A percentile compares a stretch with the other conserved stretches of the same genome.
These are phyloP conservation scores for Flaveria trinervia DNA, from an alignment of 129 eudicot genomes.

Conservation along the genomic window DNA sequence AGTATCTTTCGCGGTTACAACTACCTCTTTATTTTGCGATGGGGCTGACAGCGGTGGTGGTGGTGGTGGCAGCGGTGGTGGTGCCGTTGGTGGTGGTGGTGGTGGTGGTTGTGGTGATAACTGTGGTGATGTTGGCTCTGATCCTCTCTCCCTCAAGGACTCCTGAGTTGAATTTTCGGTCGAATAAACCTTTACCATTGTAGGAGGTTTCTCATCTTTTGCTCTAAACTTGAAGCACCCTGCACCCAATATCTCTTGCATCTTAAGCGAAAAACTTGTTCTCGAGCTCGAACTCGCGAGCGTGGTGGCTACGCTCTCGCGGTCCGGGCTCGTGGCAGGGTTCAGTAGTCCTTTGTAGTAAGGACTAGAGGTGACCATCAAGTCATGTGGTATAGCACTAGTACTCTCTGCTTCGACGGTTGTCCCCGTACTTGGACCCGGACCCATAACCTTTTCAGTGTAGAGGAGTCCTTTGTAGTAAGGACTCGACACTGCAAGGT, in stretches of 20 bases:
- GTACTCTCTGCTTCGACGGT: conserved; percentile 38
- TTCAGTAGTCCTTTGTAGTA: conserved; percentile 44
- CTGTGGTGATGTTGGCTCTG: conserved; percentile 39
- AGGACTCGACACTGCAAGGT: conserved; percentile 23
- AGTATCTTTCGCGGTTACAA: conserved; percentile 30
- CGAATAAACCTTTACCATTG: conserved; percentile 25
- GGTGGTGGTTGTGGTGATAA: conserved; percentile 25
- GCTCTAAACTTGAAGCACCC: conserved; percentile 44
- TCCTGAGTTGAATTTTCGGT: conserved; percentile 42
- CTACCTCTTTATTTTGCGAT: conserved; percentile 20
- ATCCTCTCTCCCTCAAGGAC: conserved; percentile 92
- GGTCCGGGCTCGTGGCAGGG: conserved; percentile 41
- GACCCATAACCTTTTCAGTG: conserved; percentile 24
- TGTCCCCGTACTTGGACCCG: background rate
- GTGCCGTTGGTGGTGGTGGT: conserved; percentile 9
- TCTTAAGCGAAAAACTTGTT: conserved; percentile 45
- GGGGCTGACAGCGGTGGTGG: conserved; percentile 18
- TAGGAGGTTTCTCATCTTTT: conserved; percentile 36
- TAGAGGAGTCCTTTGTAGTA: conserved; percentile 36
- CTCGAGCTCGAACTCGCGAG: conserved; percentile 39
- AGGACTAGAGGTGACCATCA: conserved; percentile 23
- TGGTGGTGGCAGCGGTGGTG: background rate
- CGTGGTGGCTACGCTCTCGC: conserved; percentile 52
- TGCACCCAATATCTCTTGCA: conserved; percentile 53
- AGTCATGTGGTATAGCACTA: conserved; percentile 20